phyloP scores from a whole-genome alignment of 768 basidiomycete species.

The Pleurotus ostreatus region DNA sequence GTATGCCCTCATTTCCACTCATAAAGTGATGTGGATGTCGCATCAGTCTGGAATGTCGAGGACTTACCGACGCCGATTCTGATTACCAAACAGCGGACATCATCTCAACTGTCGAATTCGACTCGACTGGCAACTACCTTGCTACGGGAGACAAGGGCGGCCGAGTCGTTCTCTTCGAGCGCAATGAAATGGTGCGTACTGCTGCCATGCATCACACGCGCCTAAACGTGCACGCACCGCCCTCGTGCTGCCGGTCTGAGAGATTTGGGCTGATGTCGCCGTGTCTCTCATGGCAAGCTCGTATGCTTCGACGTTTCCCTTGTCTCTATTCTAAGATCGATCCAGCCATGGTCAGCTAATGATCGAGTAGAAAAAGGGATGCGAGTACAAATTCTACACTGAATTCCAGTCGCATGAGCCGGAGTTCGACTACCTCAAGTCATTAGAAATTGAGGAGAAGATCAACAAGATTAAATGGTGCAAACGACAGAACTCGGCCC shows the following conservation, averaged over 20 bases:
- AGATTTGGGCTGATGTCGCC: background rate
- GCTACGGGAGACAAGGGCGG: conserved; percentile 99
- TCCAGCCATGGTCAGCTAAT: conserved; percentile 5
- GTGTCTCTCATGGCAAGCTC: background rate
- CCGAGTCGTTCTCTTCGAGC: conserved; percentile 96
- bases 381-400: conserved; percentile 99
- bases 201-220: conserved; percentile 10
- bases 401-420: conserved; percentile 99
- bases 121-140: conserved; percentile 98
- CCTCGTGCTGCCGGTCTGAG: conserved; percentile 1
- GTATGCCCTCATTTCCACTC: conserved; percentile 35
- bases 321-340: background rate
- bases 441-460: conserved; percentile 99
- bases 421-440: conserved; percentile 99
- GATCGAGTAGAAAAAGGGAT: conserved; percentile 86
- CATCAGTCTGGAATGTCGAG: conserved; percentile 13
- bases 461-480: conserved; percentile 99
- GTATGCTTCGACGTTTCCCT: background rate
- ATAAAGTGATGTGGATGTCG: background rate
- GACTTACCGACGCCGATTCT: background rate
- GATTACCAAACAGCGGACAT: conserved; percentile 77
- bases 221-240: conserved; percentile 14
- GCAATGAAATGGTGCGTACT: conserved; percentile 81
- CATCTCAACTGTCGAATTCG: conserved; percentile 99
- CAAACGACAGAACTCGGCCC: conserved; percentile 94